Percentiles rank a stretch among this genome's conserved stretches.
Evolutionary conservation across 768 basidiomycete genomes (phyloP).

Genomic region (Phylloporus sp.): DNA sequence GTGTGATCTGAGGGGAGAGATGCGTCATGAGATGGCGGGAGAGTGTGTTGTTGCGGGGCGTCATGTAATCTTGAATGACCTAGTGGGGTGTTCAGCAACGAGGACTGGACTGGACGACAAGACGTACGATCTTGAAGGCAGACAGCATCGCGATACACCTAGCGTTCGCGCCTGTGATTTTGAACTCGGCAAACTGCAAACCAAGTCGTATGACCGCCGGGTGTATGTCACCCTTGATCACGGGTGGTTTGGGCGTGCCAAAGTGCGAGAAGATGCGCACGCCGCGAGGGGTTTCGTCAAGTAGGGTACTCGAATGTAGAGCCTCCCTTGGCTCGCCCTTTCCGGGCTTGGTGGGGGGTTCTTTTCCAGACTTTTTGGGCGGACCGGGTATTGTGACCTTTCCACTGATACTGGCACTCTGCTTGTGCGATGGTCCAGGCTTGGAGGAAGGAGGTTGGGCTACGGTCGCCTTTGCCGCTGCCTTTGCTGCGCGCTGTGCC

Average conservation of each 20-base stretch:
- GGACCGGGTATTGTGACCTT: slow-evolving; percentile 10
- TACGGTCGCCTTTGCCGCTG: slow-evolving; percentile 37
- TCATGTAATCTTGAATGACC: slow-evolving; percentile 89
- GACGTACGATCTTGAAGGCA: slow-evolving; percentile 83
- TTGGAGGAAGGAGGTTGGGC: slow-evolving; percentile 19
- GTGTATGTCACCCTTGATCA: slow-evolving; percentile 81
- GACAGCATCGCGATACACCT: slow-evolving; percentile 88
- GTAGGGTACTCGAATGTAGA: too few species aligned
- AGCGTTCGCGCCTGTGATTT: slow-evolving; percentile 91
- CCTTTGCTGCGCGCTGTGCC: slow-evolving; percentile 79
- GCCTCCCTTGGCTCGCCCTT: too few species aligned
- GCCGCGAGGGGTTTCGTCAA: slow-evolving; percentile 46
- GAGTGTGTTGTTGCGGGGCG: slow-evolving; percentile 80
- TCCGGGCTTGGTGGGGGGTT: slow-evolving; percentile 13
- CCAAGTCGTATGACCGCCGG: slow-evolving; percentile 84
- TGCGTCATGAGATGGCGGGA: slow-evolving; percentile 95
- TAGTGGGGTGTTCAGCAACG: slow-evolving; percentile 30
- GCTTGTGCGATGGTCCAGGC: slow-evolving; percentile 28
- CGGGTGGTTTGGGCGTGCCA: slow-evolving; percentile 57
- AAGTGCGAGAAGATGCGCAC: slow-evolving; percentile 85
- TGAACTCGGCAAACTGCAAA: slow-evolving; percentile 86
- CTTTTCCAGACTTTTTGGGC: slow-evolving; percentile 27
- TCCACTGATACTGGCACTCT: slow-evolving; percentile 19
- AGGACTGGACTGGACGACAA: background rate
- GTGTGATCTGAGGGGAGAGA: slow-evolving; percentile 88